Evolutionary conservation across 2,329 filamentous ascomycete genomes (phyloP), one percentile per base, ranked within the genome.

Genomic region (Akanthomyces dipterigenus): DNA sequence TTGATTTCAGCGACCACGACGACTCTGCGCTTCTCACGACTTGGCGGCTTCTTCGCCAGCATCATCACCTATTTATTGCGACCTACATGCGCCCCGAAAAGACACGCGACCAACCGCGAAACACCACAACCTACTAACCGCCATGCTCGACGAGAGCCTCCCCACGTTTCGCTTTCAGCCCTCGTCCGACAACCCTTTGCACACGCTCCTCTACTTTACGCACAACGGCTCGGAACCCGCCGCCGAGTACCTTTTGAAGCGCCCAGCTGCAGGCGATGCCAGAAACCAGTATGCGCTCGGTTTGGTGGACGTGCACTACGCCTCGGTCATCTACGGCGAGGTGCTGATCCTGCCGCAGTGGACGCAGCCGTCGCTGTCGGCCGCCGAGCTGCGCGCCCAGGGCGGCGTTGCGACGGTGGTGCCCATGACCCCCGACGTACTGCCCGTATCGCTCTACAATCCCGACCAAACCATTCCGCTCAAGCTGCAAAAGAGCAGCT

Each of bases 71-170:
- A 45, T 31, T 26, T 2, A 16, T 7, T 11, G 4, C 4, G 7
- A 0, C 16, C 7, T 9, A 16, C 26, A 12, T 40, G 5, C 28
- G 24, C 5, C 4, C 11, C 22, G 6, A 55, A n/a, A 24, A 49
- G 14, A 57, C 20, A 48, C 28, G 3, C 34, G 18, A 2, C 20
- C 11, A 7, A 53, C 28, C 12, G 28, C 46, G 22, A 14, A 43
- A 12, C 26, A 43, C 42, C 26, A 48, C n/a, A 26, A 20, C 5
- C 14, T 20, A 6, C 31, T 42, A 16, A 11, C 9, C 55, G 43
- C n/a, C 57, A 96, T 96, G 92, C 83, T 96, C 69, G 92, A 96
- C 86, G 91, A 96, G 73, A 96, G 93, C 74, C 85, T 97, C n/a
- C 93, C 93, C 61, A 91, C 82, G 49, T 87, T 85, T 70, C 81